These are phyloP conservation scores for Phytophthora colocasiae DNA, from an alignment of 352 stramenopile genomes.

Conservation along the genomic window DNA sequence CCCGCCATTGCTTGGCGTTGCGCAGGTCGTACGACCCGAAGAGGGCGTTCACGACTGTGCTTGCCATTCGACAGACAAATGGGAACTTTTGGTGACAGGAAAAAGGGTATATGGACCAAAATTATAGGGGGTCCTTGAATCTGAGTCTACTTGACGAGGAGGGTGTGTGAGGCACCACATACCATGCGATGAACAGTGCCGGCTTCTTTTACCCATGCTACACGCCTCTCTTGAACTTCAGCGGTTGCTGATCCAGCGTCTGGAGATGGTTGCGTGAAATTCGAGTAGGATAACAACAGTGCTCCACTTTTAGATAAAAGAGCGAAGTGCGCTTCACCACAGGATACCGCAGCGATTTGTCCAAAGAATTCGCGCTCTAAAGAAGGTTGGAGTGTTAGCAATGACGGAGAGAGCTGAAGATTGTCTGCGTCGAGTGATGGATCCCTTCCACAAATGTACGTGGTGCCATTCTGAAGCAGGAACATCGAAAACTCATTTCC, in stretches of 20 bases:
- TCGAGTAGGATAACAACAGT: constrained; percentile 37
- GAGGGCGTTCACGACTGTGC: constrained; percentile 65
- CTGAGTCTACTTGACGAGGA: constrained; percentile 25
- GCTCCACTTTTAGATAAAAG: constrained; percentile 38
- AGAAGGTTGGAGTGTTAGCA: constrained; percentile 29
- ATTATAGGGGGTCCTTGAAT: too few species aligned
- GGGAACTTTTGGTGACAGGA: too few species aligned
- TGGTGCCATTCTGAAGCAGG: constrained; percentile 34
- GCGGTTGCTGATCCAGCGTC: constrained; percentile 20
- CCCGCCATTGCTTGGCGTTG: constrained; percentile 79
- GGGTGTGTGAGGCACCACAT: constrained; percentile 52
- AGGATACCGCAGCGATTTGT: constrained; percentile 43
- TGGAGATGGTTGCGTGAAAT: constrained; percentile 12
- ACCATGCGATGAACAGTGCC: constrained; percentile 34
- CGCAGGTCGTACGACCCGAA: constrained; percentile 84
- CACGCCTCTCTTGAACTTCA: constrained; percentile 27
- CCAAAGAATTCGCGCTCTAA: constrained; percentile 31
- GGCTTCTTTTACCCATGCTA: constrained; percentile 27
- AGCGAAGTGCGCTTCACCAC: constrained; percentile 53
- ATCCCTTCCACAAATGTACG: constrained; percentile 48
- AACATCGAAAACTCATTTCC: constrained; percentile 56
- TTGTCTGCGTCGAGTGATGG: constrained; percentile 32
- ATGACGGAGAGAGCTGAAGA: constrained; percentile 34
- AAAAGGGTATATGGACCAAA: too few species aligned
- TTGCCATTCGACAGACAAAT: constrained; percentile 42